Evolutionary conservation across 805 yeast species (phyloP), one percentile per base, ranked within the genome.

Genomic region (Candida chauliodis): DNA sequence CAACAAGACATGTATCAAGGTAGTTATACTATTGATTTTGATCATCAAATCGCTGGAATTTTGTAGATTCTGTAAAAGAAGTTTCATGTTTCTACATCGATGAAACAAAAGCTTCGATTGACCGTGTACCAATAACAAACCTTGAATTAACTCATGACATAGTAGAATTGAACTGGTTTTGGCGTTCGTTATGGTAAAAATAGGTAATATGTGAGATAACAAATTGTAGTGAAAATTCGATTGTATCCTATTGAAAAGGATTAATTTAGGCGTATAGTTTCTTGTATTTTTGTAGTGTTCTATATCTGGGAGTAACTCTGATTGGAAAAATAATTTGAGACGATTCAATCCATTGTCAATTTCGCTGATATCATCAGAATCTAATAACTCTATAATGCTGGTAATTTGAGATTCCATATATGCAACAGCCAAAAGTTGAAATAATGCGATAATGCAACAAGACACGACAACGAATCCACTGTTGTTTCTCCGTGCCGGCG

Each of bases 51-150:
- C 21, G 10, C 36, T 40, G 19, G 43, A 25, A 24, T 42, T 16
- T n/a, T 52, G 53, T 25, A 64, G 46, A 17, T 56, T 51, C 19
- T 43, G 32, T n/a, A 66, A 41, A 8, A 67, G 41, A 29, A 57
- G 38, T 14, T 50, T 53, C 75, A 72, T 63, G 42, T 72, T 74
- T 13, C 52, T 43, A 14, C 56, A 53, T 31, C 72, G 53, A 17
- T 62, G 53, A 49, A 83, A 79, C 2, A 78, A 44, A 9, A 57
- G 49, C 38, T 88, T 58, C 14, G 83, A 75, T 2, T 58, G 58
- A 3, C 80, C 73, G 51, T 83, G 90, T 7, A 82, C 36, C 29
- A 83, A 59, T 15, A 83, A 61, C 8, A 78, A 58, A 0, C 89
- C 90, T 48, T 79, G 84, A 3, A 81, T 53, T 1, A 75, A 58